Evolutionary conservation across 1,284 basidiomycete genomes (phyloP).

Genomic region (Quambalaria eucalypti): DNA sequence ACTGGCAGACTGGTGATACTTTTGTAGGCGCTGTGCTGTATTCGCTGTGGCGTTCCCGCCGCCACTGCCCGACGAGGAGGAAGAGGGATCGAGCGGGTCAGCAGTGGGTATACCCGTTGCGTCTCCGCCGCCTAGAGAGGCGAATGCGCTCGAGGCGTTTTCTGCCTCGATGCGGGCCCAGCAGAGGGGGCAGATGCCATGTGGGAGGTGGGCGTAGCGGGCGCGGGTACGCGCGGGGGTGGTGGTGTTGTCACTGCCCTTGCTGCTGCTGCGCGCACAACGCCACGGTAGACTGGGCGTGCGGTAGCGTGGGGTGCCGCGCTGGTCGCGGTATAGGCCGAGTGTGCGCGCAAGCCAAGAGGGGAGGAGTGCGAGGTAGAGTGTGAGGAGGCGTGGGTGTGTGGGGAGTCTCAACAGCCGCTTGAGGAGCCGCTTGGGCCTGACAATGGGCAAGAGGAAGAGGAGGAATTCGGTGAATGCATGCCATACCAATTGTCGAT

Average conservation of each 20-base stretch:
- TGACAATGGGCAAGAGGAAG: slow-evolving; percentile 79
- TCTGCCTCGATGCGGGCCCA: slow-evolving; percentile 34
- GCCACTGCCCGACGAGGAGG: background rate
- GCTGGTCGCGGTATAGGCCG: slow-evolving; percentile 21
- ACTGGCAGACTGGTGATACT: background rate
- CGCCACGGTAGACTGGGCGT: background rate
- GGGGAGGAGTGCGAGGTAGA: slow-evolving; percentile 36
- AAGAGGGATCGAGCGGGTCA: slow-evolving; percentile 32
- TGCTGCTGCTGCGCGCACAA: background rate
- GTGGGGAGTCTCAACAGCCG: slow-evolving; percentile 51
- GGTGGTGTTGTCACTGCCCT: background rate
- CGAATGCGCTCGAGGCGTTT: slow-evolving; percentile 9
- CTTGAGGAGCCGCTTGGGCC: slow-evolving; percentile 56
- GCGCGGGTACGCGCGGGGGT: slow-evolving; percentile 6
- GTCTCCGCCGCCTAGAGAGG: slow-evolving; percentile 1
- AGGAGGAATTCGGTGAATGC: slow-evolving; percentile 95
- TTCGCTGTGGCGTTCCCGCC: background rate
- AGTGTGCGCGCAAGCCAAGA: slow-evolving; percentile 15
- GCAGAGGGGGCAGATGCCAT: slow-evolving; percentile 37
- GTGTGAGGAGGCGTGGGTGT: slow-evolving; percentile 34
- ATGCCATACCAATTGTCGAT: slow-evolving; percentile 98
- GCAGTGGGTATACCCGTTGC: slow-evolving; percentile 26
- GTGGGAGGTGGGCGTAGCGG: slow-evolving; percentile 28
- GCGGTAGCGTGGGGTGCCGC: slow-evolving; percentile 9
- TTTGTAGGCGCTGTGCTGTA: background rate